Conservation (phyloP, 2,329 filamentous ascomycete species). For the Fusarium fujikuroi region DNA sequence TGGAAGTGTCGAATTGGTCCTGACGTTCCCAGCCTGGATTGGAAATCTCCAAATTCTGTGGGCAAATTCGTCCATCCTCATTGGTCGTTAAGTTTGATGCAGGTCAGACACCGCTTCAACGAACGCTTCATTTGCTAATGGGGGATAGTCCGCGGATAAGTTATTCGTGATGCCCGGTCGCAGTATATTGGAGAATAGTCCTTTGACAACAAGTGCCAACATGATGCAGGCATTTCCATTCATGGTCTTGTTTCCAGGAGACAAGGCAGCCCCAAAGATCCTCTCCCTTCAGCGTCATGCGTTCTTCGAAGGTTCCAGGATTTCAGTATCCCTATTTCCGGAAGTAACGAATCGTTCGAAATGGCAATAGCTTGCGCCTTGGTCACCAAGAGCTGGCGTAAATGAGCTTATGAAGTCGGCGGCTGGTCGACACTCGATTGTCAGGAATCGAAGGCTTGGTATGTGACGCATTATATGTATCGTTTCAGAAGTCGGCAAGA, state of each 20-base stretch:
- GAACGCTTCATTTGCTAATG: background rate
- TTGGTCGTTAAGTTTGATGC: background rate
- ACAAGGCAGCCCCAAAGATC: background rate
- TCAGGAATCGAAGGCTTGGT: background rate
- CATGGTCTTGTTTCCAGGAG: background rate
- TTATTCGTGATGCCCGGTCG: background rate
- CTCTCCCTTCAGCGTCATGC: background rate
- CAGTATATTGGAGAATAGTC: background rate
- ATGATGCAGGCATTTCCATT: background rate
- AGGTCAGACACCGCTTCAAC: background rate
- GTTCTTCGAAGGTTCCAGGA: background rate
- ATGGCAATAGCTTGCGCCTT: background rate
- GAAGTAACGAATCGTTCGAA: background rate
- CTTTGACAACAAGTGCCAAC: background rate
- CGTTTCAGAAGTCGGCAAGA: background rate
- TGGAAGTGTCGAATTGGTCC: background rate
- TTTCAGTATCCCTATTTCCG: background rate
- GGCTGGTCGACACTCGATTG: background rate
- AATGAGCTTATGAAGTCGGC: background rate
- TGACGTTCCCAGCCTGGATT: background rate
- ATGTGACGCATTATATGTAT: background rate
- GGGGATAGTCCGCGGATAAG: background rate
- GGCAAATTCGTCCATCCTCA: background rate
- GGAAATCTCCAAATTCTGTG: background rate
- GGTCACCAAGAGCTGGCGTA: background rate